Evolutionary conservation across 1,139 yeast species (phyloP), one percentile per base, ranked within the genome.

Genomic region (Suhomyces coccinellae): DNA sequence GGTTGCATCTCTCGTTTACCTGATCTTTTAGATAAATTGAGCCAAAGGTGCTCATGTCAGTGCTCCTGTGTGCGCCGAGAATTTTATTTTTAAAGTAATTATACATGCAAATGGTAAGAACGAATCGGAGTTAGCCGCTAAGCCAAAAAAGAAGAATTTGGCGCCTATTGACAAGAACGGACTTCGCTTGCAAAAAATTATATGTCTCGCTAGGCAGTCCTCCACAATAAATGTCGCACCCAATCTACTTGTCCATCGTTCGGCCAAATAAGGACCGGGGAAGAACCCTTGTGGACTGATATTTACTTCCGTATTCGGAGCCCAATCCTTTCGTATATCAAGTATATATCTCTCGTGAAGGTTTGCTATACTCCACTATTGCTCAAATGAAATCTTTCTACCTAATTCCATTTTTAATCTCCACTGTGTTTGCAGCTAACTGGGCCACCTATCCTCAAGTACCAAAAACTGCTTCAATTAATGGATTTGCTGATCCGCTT

Each of bases 401-500:
- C 31, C 33, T 14, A 15, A 16, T 15, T 10, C 27, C 32, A 13
- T 34, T 29, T 8, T 29, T 34, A 4, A 12, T 24, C 8, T 34
- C 15, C 22, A 28, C 24, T 9, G 34, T 14, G 6, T 20, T 36
- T 1, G 48, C 44, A 1, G 40, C 36, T 33, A 35, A 51, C 44
- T 69, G 58, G 52, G 59, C 59, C 33, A 73, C 79, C 13, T 77
- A 73, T 57, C 82, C 82, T 14, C 54, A 62, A 7, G 80, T 77
- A 32, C 72, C 80, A 29, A 61, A 75, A 49, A 74, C 81, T 17
- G 81, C 80, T 38, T 57, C 71, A 36, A 71, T 76, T 48, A 77
- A 77, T 51, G 82, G 82, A 3, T 75, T 77, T 50, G 81, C 81
- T 33, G 82, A 77, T 55, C 76, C 75, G 29, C 69, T 77, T 15